Base-by-base conservation (phyloP, 1,284 basidiomycete species). In the Malassezia obtusa region DNA sequence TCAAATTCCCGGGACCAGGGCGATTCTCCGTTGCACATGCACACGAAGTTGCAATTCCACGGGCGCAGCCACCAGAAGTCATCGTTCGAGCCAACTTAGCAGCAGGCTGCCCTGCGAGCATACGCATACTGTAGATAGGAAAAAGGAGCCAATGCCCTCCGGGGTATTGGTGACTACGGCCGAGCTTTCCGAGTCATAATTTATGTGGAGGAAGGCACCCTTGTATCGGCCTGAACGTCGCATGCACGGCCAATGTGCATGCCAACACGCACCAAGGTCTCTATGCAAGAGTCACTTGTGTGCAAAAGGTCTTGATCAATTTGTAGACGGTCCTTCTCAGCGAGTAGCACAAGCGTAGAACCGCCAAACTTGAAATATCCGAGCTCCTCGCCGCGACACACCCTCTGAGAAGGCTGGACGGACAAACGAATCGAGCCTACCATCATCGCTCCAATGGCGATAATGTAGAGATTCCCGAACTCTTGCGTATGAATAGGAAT, bases 221-320 rank as follows among this genome's bases (percentile, higher is more conserved):
- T n/a, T n/a, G n/a, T n/a, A n/a, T n/a, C n/a, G n/a, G n/a, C n/a
- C n/a, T n/a, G 35, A 36, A 36, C 35, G n/a, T 36, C 11, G 24
- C 9, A 7, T 14, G 47, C 37, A 10, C 33, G 33, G 0, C 65
- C 68, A 15, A 71, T 40, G 15, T 67, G 62, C 61, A 63, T 67
- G 6, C 68, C 68, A 6, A 84, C 85, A 74, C 82, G 80, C 32
- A 89, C 79, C 6, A 85, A 75, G 17, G 85, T 87, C 76, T 89
- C 87, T 45, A 85, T 78, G 17, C 79, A 77, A 49, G 78, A 75
- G 48, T 76, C 64, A 30, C 84, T 84, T 61, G 82, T 83, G 33
- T 85, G 79, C 22, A 89, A 65, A n/a, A 95, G 75, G 73, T 96
- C 92, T 61, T 89, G 84, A 66, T 96, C 92, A 84, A 88, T 95